phyloP scores from a whole-genome alignment of 441 rosid species.

The Euphorbia celastroides region DNA sequence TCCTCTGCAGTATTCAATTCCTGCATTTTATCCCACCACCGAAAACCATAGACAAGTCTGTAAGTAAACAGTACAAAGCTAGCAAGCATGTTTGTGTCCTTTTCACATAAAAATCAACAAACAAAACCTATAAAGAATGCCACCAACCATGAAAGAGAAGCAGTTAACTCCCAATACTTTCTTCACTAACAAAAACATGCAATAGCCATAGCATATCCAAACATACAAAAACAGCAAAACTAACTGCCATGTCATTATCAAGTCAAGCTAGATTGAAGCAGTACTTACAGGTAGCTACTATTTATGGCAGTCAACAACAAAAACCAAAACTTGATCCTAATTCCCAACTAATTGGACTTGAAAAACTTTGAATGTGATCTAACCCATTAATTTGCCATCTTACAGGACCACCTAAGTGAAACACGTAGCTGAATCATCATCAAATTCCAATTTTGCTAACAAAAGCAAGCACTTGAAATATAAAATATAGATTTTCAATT shows the following conservation, averaged over 20 bases:
- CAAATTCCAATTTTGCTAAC: neutral
- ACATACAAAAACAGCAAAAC: neutral
- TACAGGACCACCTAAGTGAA: neutral
- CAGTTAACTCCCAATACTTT: neutral
- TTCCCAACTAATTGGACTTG: neutral
- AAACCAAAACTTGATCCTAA: neutral
- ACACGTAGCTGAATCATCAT: neutral
- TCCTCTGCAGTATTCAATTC: conserved; percentile 93
- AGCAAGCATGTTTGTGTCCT: neutral
- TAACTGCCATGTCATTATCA: neutral
- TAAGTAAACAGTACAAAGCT: neutral
- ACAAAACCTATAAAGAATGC: neutral
- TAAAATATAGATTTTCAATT: neutral
- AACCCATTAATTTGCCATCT: neutral
- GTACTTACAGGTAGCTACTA: neutral
- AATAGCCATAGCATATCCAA: neutral
- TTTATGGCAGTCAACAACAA: neutral
- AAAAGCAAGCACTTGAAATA: neutral
- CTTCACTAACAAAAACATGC: neutral
- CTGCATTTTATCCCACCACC: conserved; percentile 33
- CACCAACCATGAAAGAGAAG: neutral
- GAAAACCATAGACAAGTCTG: conserved; percentile 10
- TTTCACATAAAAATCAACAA: neutral
- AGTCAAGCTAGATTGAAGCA: no score
- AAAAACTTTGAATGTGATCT: no score